Evolutionary conservation across 768 basidiomycete species (phyloP), one percentile per base, ranked within the genome.

Genomic region (Serendipita sp.): DNA sequence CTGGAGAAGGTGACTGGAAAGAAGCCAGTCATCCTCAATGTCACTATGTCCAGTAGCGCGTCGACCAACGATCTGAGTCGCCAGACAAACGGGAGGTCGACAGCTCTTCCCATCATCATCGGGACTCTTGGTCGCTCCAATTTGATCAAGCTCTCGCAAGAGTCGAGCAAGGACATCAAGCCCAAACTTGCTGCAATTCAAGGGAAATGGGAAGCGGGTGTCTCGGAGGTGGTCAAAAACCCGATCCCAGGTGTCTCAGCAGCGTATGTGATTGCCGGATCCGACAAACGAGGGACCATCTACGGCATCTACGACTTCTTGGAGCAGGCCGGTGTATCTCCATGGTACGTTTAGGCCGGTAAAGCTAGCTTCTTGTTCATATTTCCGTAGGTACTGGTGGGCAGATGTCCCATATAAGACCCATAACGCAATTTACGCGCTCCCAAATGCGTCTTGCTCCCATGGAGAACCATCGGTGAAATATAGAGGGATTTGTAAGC

Each of bases 241-340:
- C 82, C 82, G 3, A 71, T 83, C 2, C 78, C 81, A 42, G 82
- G 81, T 22, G 24, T 69, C 11, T 38, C 68, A 44, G 66, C 66
- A 61, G 85, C 82, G 28, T 82, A 86, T 71, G 80, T 87, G 42
- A 79, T 88, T 61, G 76, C 83, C 64, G 85, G 85, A 11, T 75
- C 82, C 1, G 85, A 87, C 70, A 82, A 84, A 70, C 74, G 85
- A 48, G 85, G 84, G 5, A 82, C 83, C 0, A 83, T 86, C 31
- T 86, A 76, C 67, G 82, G 77, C 1, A 67, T 86, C 34, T 85
- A 86, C 67, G 83, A 84, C 67, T 79, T 83, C 62, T 82, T 81
- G 9, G 84, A 86, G 68, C 84, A 85, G 67, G 81, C 85, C 69
- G 84, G 84, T 68, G 82, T 84, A 33, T 83, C 82, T 20, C 83